phyloP scores from a whole-genome alignment of 2,329 filamentous ascomycete genomes.

The Epichloe gansuensis region DNA sequence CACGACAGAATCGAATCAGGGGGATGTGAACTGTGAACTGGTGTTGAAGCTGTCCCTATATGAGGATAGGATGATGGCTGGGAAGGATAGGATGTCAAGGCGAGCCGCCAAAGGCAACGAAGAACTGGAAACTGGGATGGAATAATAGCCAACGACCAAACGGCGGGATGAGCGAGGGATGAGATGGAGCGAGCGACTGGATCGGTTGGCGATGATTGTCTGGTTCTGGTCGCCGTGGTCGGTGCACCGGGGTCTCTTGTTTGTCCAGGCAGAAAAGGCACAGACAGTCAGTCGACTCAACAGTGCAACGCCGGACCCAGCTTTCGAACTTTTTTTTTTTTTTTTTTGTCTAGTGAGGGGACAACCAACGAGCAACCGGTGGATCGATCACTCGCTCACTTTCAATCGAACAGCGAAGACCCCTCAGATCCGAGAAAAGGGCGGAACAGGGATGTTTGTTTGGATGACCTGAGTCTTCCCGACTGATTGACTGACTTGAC shows the following conservation, averaged over 20 bases:
- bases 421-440: slow-evolving; percentile 1
- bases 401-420: neutral
- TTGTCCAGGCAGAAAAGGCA: neutral
- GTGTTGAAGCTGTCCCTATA: neutral
- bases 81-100: neutral
- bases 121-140: neutral
- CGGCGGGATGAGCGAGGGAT: neutral
- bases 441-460: slow-evolving; percentile 4
- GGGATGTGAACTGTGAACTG: neutral
- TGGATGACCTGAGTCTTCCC: neutral
- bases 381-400: neutral
- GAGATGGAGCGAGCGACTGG: neutral
- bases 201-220: slow-evolving; percentile 3
- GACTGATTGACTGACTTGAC: neutral
- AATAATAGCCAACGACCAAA: neutral
- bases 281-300: too few species aligned
- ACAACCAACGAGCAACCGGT: slow-evolving; percentile 5
- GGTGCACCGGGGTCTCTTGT: neutral
- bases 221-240: neutral
- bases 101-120: neutral
- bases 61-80: neutral
- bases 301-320: neutral
- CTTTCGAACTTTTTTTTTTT: neutral
- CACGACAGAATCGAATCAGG: neutral
- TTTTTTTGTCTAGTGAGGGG: neutral